phyloP scores from a whole-genome alignment of 768 basidiomycete species.

The Pleurotus salmoneostramineus region DNA sequence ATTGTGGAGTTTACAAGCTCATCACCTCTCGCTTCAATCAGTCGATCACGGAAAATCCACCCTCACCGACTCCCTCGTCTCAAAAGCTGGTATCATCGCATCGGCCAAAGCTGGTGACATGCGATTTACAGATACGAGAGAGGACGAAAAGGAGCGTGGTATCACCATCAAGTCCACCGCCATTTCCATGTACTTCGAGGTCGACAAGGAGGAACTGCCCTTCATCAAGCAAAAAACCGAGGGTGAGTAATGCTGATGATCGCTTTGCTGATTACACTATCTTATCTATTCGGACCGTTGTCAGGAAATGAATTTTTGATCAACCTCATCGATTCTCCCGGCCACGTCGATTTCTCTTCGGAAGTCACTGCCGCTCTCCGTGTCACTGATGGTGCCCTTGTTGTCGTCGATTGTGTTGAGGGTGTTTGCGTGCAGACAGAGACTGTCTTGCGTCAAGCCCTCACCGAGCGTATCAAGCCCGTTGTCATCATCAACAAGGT shows the following conservation, averaged over 20 bases:
- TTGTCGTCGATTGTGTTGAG: slow-evolving; percentile 99
- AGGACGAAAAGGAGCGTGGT: slow-evolving; percentile 99
- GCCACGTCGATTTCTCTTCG: slow-evolving; percentile 99
- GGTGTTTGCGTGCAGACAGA: slow-evolving; percentile 99
- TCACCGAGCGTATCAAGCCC: slow-evolving; percentile 98
- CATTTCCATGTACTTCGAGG: slow-evolving; percentile 99
- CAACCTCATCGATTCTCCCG: slow-evolving; percentile 99
- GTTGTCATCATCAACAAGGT: slow-evolving; percentile 99
- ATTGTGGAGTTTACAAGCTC: slow-evolving; percentile 5
- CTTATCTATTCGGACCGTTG: slow-evolving; percentile 3
- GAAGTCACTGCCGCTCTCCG: slow-evolving; percentile 99
- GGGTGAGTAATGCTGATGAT: slow-evolving; percentile 41
- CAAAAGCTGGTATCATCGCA: slow-evolving; percentile 99
- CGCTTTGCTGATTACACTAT: background rate
- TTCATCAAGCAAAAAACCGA: slow-evolving; percentile 93
- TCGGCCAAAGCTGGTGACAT: slow-evolving; percentile 90
- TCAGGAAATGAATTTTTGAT: slow-evolving; percentile 95
- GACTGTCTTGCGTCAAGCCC: slow-evolving; percentile 96
- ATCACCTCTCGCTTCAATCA: slow-evolving; percentile 25
- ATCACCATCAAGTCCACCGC: slow-evolving; percentile 99
- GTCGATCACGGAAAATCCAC: slow-evolving; percentile 99
- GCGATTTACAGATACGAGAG: slow-evolving; percentile 96
- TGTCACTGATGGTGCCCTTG: slow-evolving; percentile 99
- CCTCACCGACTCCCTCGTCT: slow-evolving; percentile 96
- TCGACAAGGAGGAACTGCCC: slow-evolving; percentile 82